These are phyloP conservation scores for Sarocladium strictum DNA, from an alignment of 2,329 filamentous ascomycete genomes.

Conservation along the genomic window DNA sequence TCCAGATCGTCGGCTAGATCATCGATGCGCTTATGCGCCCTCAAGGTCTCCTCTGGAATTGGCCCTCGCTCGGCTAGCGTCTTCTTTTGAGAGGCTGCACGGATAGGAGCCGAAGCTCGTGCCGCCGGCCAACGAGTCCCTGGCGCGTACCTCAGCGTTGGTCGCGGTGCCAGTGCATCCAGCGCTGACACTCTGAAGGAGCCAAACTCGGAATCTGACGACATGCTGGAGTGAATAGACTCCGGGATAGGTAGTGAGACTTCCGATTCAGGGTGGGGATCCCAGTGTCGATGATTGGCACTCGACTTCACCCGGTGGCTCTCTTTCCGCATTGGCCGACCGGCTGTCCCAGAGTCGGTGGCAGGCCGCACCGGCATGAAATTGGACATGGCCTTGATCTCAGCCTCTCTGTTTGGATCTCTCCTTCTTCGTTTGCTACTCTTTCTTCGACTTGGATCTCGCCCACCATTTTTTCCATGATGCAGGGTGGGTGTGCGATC, in stretches of 20 bases:
- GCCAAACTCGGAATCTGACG: slow-evolving; percentile 62
- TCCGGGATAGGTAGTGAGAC: slow-evolving; percentile 68
- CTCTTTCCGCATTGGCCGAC: slow-evolving; percentile 55
- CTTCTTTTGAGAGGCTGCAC: slow-evolving; percentile 45
- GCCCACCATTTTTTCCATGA: slow-evolving; percentile 22
- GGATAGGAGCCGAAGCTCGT: slow-evolving; percentile 38
- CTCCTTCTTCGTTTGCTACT: slow-evolving; percentile 72
- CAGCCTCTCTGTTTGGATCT: slow-evolving; percentile 74
- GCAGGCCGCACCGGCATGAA: slow-evolving; percentile 59
- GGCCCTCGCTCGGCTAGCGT: slow-evolving; percentile 42
- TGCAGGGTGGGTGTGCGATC: slow-evolving; percentile 44
- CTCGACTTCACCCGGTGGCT: slow-evolving; percentile 45
- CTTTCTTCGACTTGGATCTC: slow-evolving; percentile 60
- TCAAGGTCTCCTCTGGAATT: slow-evolving; percentile 56
- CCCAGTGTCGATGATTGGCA: slow-evolving; percentile 43
- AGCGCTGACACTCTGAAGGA: slow-evolving; percentile 77
- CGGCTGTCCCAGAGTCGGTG: slow-evolving; percentile 51
- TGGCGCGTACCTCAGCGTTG: slow-evolving; percentile 70
- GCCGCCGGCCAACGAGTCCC: slow-evolving; percentile 52
- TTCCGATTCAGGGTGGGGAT: slow-evolving; percentile 58
- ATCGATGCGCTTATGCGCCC: slow-evolving; percentile 57
- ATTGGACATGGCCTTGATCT: slow-evolving; percentile 79
- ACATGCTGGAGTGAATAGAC: slow-evolving; percentile 72
- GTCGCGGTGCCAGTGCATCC: slow-evolving; percentile 77
- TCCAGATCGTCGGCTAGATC: slow-evolving; percentile 79